phyloP scores from a whole-genome alignment of 2,329 filamentous ascomycete species.

The Volutella citrinella region DNA sequence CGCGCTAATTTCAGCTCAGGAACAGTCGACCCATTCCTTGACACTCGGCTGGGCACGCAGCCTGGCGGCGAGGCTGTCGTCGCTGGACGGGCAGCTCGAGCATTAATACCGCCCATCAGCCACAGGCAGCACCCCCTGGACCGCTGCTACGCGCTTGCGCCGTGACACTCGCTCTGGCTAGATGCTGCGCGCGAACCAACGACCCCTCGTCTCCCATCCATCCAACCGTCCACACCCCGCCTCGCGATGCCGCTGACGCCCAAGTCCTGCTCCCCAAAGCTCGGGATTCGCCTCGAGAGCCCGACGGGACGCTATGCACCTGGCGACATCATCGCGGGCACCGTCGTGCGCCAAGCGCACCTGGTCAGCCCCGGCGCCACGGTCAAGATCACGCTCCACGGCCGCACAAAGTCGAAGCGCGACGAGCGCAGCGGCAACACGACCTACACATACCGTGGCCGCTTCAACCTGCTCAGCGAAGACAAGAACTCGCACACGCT shows the following conservation, averaged over 20 bases:
- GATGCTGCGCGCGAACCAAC: no score
- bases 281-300: slow-evolving; percentile 12
- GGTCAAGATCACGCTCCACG: slow-evolving; percentile 21
- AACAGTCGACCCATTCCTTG: no score
- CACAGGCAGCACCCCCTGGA: no score
- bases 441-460: slow-evolving; percentile 16
- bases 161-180: no score
- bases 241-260: slow-evolving; percentile 6
- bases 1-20: no score
- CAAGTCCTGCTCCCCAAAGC: neutral
- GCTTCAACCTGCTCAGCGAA: slow-evolving; percentile 22
- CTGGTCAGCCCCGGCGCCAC: slow-evolving; percentile 18
- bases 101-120: no score
- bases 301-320: slow-evolving; percentile 6
- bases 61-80: no score
- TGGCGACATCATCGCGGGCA: slow-evolving; percentile 27
- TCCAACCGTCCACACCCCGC: no score
- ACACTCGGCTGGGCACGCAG: no score
- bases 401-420: slow-evolving; percentile 24
- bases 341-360: slow-evolving; percentile 16
- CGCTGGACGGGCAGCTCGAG: no score
- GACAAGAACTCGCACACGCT: slow-evolving; percentile 7
- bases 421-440: slow-evolving; percentile 9
- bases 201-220: no score
- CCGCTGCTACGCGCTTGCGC: no score